Evolutionary conservation across 2,329 filamentous ascomycete genomes (phyloP), one percentile per base, ranked within the genome.

Genomic region (Xylaria sp.): DNA sequence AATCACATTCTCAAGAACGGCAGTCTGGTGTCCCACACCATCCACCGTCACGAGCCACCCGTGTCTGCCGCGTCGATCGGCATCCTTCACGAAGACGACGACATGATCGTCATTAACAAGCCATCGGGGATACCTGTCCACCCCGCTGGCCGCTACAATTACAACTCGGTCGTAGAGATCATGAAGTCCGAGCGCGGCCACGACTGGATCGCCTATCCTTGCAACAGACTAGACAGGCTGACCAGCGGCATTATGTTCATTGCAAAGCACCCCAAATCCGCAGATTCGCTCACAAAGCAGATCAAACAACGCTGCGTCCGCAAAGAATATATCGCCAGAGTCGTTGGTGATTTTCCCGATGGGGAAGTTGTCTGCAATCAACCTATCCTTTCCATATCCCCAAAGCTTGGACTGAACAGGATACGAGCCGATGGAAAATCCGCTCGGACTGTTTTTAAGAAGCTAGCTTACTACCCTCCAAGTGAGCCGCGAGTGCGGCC

Each of bases 211-310:
- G 83, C 86, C 1, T 77, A 86, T 63, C 87, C 95, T 0, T 98
- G 94, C 79, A 97, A 99, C 72, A 84, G 95, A n/a, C 85, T 99
- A 27, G 95, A 99, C 74, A 84, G 95, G 54, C 80, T 99, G 70
- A 99, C 95, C 0, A 97, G 92, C 70, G 95, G 95, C 49, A 91
- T 99, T 74, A 98, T 99, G 94, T 99, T 99, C 76, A 88, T 99
- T 69, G 95, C 90, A 27, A 99, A 99, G 78, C 88, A 91, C 65
- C 83, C 88, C 37, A 86, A 87, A 71, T 91, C 91, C 0, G 94
- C 95, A 0, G 92, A 94, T 66, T 82, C 83, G 31, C 84, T 99
- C 68, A 87, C 89, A 56, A 79, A 83, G 41, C 90, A 97, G 75
- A 91, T 99, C 60, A 85, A 87, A 67, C 85, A 85, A 4, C 85